Percentiles rank a stretch among this genome's conserved stretches.
These are phyloP conservation scores for Chlorella variabilis DNA, from an alignment of 163 green algal genomes.

Conservation along the genomic window DNA sequence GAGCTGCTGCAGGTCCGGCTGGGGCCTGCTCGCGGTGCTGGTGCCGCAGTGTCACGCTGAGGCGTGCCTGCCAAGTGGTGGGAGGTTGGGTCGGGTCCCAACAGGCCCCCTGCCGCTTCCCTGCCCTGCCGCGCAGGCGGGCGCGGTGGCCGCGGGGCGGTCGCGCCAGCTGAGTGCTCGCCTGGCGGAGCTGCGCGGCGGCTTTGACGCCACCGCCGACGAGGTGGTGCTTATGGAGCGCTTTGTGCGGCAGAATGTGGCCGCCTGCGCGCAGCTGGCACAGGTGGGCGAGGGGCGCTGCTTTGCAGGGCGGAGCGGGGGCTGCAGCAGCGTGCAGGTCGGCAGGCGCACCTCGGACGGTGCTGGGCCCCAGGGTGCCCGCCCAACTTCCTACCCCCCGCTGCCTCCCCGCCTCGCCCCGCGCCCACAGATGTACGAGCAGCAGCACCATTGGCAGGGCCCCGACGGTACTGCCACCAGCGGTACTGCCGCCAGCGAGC, in stretches of 20 bases:
- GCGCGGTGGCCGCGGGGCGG: background rate
- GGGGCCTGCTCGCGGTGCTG: too few relatives aligned
- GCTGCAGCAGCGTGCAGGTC: too few relatives aligned
- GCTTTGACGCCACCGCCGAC: constrained; percentile 25
- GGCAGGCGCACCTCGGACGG: too few relatives aligned
- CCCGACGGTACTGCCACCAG: background rate
- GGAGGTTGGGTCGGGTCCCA: too few relatives aligned
- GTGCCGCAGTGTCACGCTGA: too few relatives aligned
- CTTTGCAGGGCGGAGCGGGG: background rate
- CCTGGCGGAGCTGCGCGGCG: constrained; percentile 11
- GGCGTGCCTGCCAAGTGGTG: too few relatives aligned
- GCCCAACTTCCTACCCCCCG: background rate
- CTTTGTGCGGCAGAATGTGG: constrained; percentile 57
- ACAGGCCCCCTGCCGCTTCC: too few relatives aligned
- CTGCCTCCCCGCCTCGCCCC: background rate
- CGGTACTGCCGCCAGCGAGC: background rate
- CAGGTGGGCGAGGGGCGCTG: background rate
- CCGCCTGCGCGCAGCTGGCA: constrained; percentile 42
- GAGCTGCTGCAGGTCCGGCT: constrained; percentile 29
- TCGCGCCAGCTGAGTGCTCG: background rate
- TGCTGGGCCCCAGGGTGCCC: background rate
- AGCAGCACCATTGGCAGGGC: background rate
- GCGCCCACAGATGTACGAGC: constrained; percentile 13
- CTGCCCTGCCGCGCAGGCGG: too few relatives aligned
- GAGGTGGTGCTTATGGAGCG: constrained; percentile 34